Base-by-base conservation (phyloP, 2,329 filamentous ascomycete species). In the Diplodia intermedia region DNA sequence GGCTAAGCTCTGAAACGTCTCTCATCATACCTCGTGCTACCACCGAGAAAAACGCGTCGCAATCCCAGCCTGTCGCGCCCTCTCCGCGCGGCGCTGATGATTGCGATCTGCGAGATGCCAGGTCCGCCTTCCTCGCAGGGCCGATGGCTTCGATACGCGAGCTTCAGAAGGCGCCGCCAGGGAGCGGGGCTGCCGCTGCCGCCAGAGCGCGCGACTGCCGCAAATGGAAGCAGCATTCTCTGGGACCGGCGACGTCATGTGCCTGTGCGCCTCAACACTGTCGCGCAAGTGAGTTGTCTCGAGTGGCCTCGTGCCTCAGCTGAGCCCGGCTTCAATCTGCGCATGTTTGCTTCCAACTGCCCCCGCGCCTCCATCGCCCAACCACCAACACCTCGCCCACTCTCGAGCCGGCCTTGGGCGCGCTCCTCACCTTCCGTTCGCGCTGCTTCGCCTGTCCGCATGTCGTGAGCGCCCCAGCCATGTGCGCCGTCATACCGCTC, bases 1-100 rank as follows among this genome's bases (percentile, higher is more conserved):
- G 60, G 60, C 60, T 63, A 63, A 52, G 29, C 6, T 56, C 54
- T 63, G 60, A 63, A 63, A 63, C 60, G 47, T n/a, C 47, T 18
- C 23, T 29, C 57, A 52, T 26, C 57, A 62, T 62, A 23, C 43
- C 47, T 62, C 36, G 43, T 63, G 7, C 60, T 38, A 63, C 60
- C 15, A 26, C 14, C 40, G 40, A n/a, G 40, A 20, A 49, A 38
- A 20, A 20, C 47, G 31, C 31, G 47, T 52, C n/a, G 47, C 43
- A 63, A 29, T 20, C 43, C 38, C 47, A 53, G 47, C 60, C 60
- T 63, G 60, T 63, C 60, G 47, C 47, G 29, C 31, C 29, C 57
- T 33, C 38, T 26, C 56, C 0, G 36, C 56, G 12, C 6, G 26
- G n/a, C 43, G 4, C 29, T 38, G 20, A 20, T 63, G 47, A 63